Percentiles rank a stretch among this genome's conserved stretches.
Evolutionary conservation across 2,329 filamentous ascomycete genomes (phyloP).

Genomic region (Emericellopsis cladophorae): DNA sequence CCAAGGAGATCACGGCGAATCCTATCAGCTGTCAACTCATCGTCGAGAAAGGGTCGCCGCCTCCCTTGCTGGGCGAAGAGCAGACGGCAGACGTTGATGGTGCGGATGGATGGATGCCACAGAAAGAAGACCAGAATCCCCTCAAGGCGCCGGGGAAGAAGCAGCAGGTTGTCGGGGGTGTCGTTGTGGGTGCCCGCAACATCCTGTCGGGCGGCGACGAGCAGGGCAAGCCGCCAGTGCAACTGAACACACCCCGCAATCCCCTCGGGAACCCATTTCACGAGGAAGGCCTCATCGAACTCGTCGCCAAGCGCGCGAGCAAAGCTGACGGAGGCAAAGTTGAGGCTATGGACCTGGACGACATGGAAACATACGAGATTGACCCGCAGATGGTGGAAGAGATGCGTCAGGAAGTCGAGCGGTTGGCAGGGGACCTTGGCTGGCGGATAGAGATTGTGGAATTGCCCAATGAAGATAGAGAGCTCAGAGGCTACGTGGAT

Average conservation of each 20-base stretch:
- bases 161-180: constrained; percentile 32
- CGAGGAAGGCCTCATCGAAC: constrained; percentile 21
- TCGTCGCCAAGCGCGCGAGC: constrained; percentile 28
- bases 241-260: constrained; percentile 30
- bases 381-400: constrained; percentile 55
- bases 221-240: constrained; percentile 31
- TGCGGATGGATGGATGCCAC: background rate
- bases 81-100: constrained; percentile 18
- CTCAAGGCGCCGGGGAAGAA: background rate
- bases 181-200: constrained; percentile 37
- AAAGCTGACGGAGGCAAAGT: constrained; percentile 5
- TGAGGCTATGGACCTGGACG: constrained; percentile 44
- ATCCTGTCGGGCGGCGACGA: constrained; percentile 32
- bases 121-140: background rate
- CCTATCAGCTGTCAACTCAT: constrained; percentile 66
- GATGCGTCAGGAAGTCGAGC: constrained; percentile 54
- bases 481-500: constrained; percentile 60
- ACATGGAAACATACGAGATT: constrained; percentile 56
- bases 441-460: constrained; percentile 79
- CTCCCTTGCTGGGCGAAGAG: constrained; percentile 18
- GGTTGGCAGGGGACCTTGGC: constrained; percentile 54
- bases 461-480: constrained; percentile 39
- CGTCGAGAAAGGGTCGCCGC: constrained; percentile 32
- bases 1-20: constrained; percentile 64
- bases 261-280: constrained; percentile 14